These are phyloP conservation scores for Cyberlindnera euphorbiae DNA, from an alignment of 805 yeast species.

Conservation along the genomic window DNA sequence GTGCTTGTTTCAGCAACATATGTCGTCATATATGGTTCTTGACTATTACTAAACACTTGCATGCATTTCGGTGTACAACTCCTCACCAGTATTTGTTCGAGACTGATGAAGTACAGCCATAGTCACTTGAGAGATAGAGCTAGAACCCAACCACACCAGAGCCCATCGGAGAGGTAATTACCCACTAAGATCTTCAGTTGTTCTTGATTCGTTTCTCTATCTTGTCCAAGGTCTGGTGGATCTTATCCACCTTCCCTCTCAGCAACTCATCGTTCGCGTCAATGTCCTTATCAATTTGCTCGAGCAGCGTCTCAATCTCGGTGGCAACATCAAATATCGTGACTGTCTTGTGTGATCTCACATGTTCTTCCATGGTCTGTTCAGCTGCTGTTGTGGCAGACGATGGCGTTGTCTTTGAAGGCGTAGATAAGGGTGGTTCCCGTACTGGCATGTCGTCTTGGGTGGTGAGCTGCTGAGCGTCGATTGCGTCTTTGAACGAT, in stretches of 20 bases:
- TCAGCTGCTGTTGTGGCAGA: conserved; percentile 1
- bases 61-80: too few species aligned
- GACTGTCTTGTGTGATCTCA: conserved; percentile 8
- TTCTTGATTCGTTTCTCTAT: conserved; percentile 19
- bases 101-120: too few species aligned
- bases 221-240: conserved; percentile 21
- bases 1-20: too few species aligned
- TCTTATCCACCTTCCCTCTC: conserved; percentile 18
- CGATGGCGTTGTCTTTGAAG: conserved; percentile 4
- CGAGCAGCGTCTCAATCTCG: conserved; percentile 24
- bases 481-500: conserved; percentile 9
- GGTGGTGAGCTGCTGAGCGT: neutral
- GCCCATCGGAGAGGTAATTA: too few species aligned
- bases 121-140: too few species aligned
- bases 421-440: conserved; percentile 14
- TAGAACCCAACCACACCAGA: too few species aligned
- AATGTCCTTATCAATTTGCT: conserved; percentile 20
- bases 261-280: conserved; percentile 24
- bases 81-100: too few species aligned
- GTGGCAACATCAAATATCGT: conserved; percentile 31
- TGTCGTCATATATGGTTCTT: too few species aligned
- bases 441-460: neutral
- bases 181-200: too few species aligned
- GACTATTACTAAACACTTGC: too few species aligned
- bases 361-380: neutral